These are phyloP conservation scores for Moesziomyces antarcticus DNA, from an alignment of 1,284 basidiomycete genomes.

Conservation along the genomic window DNA sequence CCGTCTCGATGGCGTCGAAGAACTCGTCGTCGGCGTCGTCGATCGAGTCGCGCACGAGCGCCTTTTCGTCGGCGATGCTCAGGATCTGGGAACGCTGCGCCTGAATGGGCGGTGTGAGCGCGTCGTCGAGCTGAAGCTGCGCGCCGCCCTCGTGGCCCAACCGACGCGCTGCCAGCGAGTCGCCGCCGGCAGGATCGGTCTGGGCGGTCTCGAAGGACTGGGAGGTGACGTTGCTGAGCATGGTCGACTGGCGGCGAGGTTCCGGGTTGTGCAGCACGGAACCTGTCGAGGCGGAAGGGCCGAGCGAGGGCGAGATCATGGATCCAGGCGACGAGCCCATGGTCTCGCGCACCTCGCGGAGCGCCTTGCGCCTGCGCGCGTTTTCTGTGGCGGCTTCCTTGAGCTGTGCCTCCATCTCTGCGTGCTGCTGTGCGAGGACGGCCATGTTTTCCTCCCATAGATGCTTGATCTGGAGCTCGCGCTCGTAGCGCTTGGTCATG, in stretches of 20 bases:
- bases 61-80: conserved; percentile 30
- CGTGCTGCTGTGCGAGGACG: conserved; percentile 85
- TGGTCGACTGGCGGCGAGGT: conserved; percentile 23
- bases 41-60: conserved; percentile 30
- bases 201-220: conserved; percentile 20
- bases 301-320: conserved; percentile 20
- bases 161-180: conserved; percentile 39
- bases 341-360: conserved; percentile 56
- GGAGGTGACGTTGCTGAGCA: conserved; percentile 13
- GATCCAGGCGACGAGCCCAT: conserved; percentile 68
- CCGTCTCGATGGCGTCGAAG: conserved; percentile 93
- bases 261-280: conserved; percentile 12
- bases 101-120: conserved; percentile 31
- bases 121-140: conserved; percentile 34
- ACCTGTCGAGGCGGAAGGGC: conserved; percentile 10
- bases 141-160: conserved; percentile 35
- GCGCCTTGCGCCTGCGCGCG: conserved; percentile 69
- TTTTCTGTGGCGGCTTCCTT: conserved; percentile 73
- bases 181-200: conserved; percentile 5
- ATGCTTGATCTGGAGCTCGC: conserved; percentile 75
- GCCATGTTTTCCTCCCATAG: conserved; percentile 94
- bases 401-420: conserved; percentile 76
- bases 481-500: conserved; percentile 75
- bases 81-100: conserved; percentile 25
- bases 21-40: conserved; percentile 96